phyloP scores from a whole-genome alignment of 1,284 basidiomycete genomes.

The Sparassis latifolia region DNA sequence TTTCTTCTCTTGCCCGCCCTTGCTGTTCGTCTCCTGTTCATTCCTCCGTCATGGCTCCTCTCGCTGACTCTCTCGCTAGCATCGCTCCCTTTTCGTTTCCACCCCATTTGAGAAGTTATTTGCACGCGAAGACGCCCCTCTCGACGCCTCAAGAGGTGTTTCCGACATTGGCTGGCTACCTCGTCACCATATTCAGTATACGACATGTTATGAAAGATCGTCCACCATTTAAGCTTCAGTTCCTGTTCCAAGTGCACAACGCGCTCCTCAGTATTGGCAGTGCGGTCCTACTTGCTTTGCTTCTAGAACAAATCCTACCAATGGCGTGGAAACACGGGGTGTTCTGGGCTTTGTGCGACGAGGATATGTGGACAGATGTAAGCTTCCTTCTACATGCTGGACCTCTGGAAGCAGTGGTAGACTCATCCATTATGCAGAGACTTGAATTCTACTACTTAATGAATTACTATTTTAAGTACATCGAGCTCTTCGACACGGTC shows the following conservation, averaged over 20 bases:
- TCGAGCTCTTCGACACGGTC: slow-evolving; percentile 92
- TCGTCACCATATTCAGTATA: slow-evolving; percentile 85
- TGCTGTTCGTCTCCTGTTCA: slow-evolving; percentile 19
- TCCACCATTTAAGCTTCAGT: slow-evolving; percentile 73
- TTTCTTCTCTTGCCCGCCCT: slow-evolving; percentile 11
- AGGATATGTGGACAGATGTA: slow-evolving; percentile 80
- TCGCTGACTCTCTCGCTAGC: slow-evolving; percentile 62
- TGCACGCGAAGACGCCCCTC: slow-evolving; percentile 70
- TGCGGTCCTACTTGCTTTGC: slow-evolving; percentile 73
- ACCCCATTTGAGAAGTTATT: slow-evolving; percentile 58
- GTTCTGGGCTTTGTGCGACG: slow-evolving; percentile 77
- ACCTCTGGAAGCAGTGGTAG: not conserved
- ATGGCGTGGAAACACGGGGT: slow-evolving; percentile 65
- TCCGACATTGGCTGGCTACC: slow-evolving; percentile 71
- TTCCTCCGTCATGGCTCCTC: slow-evolving; percentile 47
- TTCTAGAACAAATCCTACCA: slow-evolving; percentile 87
- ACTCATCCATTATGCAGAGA: slow-evolving; percentile 36
- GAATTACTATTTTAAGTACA: slow-evolving; percentile 96
- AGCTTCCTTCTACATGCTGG: slow-evolving; percentile 25
- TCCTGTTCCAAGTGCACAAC: slow-evolving; percentile 92
- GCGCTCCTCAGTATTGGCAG: slow-evolving; percentile 82
- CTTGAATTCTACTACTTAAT: slow-evolving; percentile 95
- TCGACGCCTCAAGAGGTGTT: slow-evolving; percentile 75
- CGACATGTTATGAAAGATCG: slow-evolving; percentile 81
- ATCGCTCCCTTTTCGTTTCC: slow-evolving; percentile 54